These are phyloP conservation scores for Linum lewisii DNA, from an alignment of 345 rosid species.

Conservation along the genomic window DNA sequence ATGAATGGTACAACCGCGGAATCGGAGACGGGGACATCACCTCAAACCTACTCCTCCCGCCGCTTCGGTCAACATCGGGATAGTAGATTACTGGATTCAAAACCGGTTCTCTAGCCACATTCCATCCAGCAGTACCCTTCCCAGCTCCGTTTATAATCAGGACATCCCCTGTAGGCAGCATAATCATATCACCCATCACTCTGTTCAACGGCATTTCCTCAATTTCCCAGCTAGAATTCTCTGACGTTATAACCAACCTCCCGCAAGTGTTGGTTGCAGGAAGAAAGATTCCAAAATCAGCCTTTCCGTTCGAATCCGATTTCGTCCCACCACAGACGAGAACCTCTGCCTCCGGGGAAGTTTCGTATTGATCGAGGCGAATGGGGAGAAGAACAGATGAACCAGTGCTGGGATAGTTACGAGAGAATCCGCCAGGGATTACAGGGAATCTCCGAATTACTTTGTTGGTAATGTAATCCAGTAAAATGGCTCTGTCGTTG, in stretches of 20 bases:
- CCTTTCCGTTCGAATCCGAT: conserved; percentile 14
- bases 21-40: conserved; percentile 31
- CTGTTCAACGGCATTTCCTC: conserved; percentile 21
- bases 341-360: too few relatives aligned
- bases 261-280: conserved; percentile 19
- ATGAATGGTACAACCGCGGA: conserved; percentile 84
- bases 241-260: conserved; percentile 10
- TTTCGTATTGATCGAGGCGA: too few relatives aligned
- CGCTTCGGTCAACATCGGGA: conserved; percentile 15
- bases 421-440: conserved; percentile 19
- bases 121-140: conserved; percentile 22
- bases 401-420: conserved; percentile 23
- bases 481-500: conserved; percentile 16
- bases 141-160: conserved; percentile 26
- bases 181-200: conserved; percentile 30
- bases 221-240: conserved; percentile 23
- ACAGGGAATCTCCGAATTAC: conserved; percentile 18
- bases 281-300: conserved; percentile 7
- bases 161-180: conserved; percentile 22
- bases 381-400: conserved; percentile 22
- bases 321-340: conserved; percentile 21
- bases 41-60: conserved; percentile 34
- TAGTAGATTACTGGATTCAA: conserved; percentile 17
- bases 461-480: conserved; percentile 13
- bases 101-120: conserved; percentile 14